These are phyloP conservation scores for Trichoderma erinaceum DNA, from an alignment of 495 filamentous ascomycete genomes.

Conservation along the genomic window DNA sequence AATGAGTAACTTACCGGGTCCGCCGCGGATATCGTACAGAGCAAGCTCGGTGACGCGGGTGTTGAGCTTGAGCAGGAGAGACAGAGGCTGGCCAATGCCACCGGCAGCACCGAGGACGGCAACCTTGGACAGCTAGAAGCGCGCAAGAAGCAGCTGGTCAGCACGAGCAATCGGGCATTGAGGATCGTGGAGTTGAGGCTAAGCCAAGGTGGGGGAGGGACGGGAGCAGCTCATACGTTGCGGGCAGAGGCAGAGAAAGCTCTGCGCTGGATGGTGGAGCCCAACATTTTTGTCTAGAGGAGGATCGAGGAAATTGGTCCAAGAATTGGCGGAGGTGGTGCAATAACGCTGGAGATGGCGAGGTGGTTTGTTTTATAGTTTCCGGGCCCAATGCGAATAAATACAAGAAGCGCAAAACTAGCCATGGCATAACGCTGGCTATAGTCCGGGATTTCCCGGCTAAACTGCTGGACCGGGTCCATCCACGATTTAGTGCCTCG, in stretches of 20 bases:
- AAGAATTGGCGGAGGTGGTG: not conserved
- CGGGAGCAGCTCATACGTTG: constrained; percentile 55
- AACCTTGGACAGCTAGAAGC: constrained; percentile 81
- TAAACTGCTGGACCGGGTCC: not conserved
- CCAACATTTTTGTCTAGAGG: constrained; percentile 60
- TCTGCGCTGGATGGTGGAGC: constrained; percentile 74
- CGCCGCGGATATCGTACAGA: constrained; percentile 94
- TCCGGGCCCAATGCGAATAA: not conserved
- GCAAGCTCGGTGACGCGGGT: constrained; percentile 83
- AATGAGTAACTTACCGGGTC: constrained; percentile 61
- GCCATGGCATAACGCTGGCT: not conserved
- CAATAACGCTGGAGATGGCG: not conserved
- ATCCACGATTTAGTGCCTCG: not conserved
- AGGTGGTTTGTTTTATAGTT: not conserved
- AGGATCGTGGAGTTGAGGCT: not conserved
- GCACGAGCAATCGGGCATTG: constrained; percentile 3
- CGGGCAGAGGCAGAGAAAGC: constrained; percentile 89
- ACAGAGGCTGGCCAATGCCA: constrained; percentile 97
- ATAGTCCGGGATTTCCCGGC: constrained; percentile 13
- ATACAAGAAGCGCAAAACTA: not conserved
- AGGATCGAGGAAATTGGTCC: constrained; percentile 13
- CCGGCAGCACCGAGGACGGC: constrained; percentile 92
- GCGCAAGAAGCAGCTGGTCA: constrained; percentile 27
- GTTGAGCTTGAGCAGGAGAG: constrained; percentile 97
- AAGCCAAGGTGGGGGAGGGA: constrained; percentile 17